Evolutionary conservation across 257 asterid genomes (phyloP).

Genomic region (Apocynum venetum): DNA sequence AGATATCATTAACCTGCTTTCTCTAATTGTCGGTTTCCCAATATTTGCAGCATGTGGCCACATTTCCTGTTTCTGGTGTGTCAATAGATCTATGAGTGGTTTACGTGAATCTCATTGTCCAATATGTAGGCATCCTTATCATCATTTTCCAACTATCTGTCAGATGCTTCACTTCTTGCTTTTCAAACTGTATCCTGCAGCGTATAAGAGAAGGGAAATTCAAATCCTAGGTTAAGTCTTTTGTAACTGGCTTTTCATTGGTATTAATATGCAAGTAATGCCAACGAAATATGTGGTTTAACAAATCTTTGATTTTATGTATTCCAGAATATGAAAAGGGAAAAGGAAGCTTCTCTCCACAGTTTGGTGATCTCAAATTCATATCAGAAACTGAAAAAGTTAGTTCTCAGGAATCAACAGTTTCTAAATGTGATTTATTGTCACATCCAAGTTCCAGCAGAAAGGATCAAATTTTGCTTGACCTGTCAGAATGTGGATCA

Average conservation of each 20-base stretch:
- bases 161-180: slow-evolving; percentile 46
- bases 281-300: neutral
- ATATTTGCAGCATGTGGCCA: slow-evolving; percentile 51
- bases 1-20: neutral
- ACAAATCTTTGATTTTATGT: slow-evolving; percentile 6
- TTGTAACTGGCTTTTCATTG: slow-evolving; percentile 5
- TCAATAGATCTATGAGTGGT: slow-evolving; percentile 39
- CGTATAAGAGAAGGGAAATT: slow-evolving; percentile 37
- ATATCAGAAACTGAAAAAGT: neutral
- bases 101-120: slow-evolving; percentile 46
- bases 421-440: neutral
- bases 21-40: neutral
- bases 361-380: slow-evolving; percentile 6
- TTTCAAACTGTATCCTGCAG: slow-evolving; percentile 40
- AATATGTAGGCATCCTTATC: slow-evolving; percentile 43
- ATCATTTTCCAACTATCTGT: slow-evolving; percentile 47
- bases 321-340: slow-evolving; percentile 19
- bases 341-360: slow-evolving; percentile 13
- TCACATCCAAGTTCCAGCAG: slow-evolving; percentile 2
- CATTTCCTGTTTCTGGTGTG: slow-evolving; percentile 59
- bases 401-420: slow-evolving; percentile 9
- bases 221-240: slow-evolving; percentile 40
- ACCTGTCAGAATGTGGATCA: neutral
- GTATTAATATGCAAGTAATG: neutral
- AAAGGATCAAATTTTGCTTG: neutral